These are phyloP conservation scores for Calonectria ilicicola DNA, from an alignment of 2,329 filamentous ascomycete genomes.

Conservation along the genomic window DNA sequence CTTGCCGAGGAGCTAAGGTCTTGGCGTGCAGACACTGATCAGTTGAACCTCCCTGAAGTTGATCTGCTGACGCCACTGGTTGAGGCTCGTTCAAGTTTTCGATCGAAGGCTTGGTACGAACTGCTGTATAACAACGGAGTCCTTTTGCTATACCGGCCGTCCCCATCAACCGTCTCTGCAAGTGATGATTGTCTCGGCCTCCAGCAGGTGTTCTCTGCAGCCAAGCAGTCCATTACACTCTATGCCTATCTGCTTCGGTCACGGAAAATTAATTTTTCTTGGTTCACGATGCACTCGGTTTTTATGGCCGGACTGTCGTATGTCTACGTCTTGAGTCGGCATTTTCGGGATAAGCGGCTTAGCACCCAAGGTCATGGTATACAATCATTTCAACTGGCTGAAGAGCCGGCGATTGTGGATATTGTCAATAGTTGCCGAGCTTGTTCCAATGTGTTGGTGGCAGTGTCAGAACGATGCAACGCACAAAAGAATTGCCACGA, in stretches of 20 bases:
- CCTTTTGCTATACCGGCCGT: slow-evolving; percentile 55
- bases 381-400: slow-evolving; percentile 32
- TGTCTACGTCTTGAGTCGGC: slow-evolving; percentile 55
- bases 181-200: slow-evolving; percentile 41
- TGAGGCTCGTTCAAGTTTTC: slow-evolving; percentile 52
- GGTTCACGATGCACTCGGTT: slow-evolving; percentile 61
- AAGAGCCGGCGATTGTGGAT: slow-evolving; percentile 53
- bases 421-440: slow-evolving; percentile 56
- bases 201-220: slow-evolving; percentile 53
- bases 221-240: slow-evolving; percentile 53
- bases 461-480: slow-evolving; percentile 57
- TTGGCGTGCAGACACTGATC: slow-evolving; percentile 45
- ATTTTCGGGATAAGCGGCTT: slow-evolving; percentile 47
- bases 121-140: slow-evolving; percentile 8
- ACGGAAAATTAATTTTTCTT: slow-evolving; percentile 60
- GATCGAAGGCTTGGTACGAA: slow-evolving; percentile 54
- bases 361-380: slow-evolving; percentile 13
- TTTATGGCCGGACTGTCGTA: slow-evolving; percentile 60
- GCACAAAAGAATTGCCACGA: slow-evolving; percentile 54
- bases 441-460: slow-evolving; percentile 58
- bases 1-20: slow-evolving; percentile 46
- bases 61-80: slow-evolving; percentile 35
- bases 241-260: slow-evolving; percentile 59
- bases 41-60: slow-evolving; percentile 28
- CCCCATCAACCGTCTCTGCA: slow-evolving; percentile 42